phyloP scores from a whole-genome alignment of 495 filamentous ascomycete genomes.

The Copromyces sp. region DNA sequence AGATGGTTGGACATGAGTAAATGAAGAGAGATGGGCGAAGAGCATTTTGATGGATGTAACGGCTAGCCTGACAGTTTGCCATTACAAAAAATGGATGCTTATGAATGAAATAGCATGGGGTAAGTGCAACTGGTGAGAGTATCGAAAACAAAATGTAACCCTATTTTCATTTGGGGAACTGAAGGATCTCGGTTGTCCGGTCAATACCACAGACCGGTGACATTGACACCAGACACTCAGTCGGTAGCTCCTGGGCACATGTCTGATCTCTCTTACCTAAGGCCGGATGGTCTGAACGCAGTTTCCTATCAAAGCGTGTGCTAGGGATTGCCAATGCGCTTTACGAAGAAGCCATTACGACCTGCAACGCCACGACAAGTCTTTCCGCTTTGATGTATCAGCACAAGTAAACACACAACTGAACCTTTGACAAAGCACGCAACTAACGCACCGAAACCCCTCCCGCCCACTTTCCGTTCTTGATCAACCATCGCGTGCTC shows the following conservation, averaged over 20 bases:
- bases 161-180: neutral
- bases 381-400: neutral
- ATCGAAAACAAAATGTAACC: neutral
- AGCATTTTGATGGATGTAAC: neutral
- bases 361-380: neutral
- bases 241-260: neutral
- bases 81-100: neutral
- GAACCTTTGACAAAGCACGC: neutral
- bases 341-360: neutral
- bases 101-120: neutral
- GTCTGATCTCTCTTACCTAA: neutral
- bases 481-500: neutral
- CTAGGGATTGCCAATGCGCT: neutral
- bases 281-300: neutral
- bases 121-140: neutral
- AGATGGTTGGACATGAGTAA: neutral
- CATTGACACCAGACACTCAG: neutral
- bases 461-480: neutral
- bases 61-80: neutral
- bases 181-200: neutral
- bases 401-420: neutral
- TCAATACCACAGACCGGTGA: neutral
- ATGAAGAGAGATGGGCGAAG: neutral
- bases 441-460: neutral
- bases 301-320: neutral